Evolutionary conservation across 108 stramenopile species (phyloP).

Genomic region (Cyclotella baltica): DNA sequence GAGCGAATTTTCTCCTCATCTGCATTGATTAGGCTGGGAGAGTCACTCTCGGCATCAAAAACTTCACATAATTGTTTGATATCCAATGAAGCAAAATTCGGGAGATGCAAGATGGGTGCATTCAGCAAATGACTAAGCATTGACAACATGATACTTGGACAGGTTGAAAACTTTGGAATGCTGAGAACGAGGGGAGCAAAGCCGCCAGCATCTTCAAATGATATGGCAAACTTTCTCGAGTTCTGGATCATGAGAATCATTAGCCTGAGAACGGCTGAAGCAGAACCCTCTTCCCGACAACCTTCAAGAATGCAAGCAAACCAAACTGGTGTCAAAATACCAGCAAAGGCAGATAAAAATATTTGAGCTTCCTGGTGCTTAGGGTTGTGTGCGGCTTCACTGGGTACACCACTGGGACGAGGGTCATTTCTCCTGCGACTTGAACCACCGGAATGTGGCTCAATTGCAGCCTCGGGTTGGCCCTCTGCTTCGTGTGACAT

Average conservation of each 20-base stretch:
- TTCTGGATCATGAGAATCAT: slow-evolving; percentile 90
- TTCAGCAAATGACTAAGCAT: slow-evolving; percentile 85
- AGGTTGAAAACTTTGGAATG: slow-evolving; percentile 88
- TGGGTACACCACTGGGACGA: slow-evolving; percentile 16
- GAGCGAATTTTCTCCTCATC: slow-evolving; percentile 33
- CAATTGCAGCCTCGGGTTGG: slow-evolving; percentile 48
- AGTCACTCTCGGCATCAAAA: slow-evolving; percentile 79
- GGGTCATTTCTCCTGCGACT: slow-evolving; percentile 53
- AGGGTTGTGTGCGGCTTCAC: slow-evolving; percentile 65
- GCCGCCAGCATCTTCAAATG: slow-evolving; percentile 83
- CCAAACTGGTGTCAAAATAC: slow-evolving; percentile 90
- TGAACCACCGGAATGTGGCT: slow-evolving; percentile 81
- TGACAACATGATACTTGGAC: slow-evolving; percentile 78
- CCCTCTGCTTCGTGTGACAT: slow-evolving; percentile 50
- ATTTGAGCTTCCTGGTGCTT: slow-evolving; percentile 87
- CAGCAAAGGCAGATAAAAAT: slow-evolving; percentile 86
- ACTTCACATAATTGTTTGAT: slow-evolving; percentile 78
- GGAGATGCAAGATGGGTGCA: slow-evolving; percentile 83
- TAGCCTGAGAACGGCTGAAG: slow-evolving; percentile 83
- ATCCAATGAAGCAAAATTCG: slow-evolving; percentile 75
- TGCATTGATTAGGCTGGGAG: slow-evolving; percentile 48
- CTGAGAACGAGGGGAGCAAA: slow-evolving; percentile 87
- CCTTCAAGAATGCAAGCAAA: slow-evolving; percentile 91
- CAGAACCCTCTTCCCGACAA: slow-evolving; percentile 86
- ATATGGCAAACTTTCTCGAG: slow-evolving; percentile 71